These are phyloP conservation scores for Xylaria castorea DNA, from an alignment of 495 filamentous ascomycete genomes.

Conservation along the genomic window DNA sequence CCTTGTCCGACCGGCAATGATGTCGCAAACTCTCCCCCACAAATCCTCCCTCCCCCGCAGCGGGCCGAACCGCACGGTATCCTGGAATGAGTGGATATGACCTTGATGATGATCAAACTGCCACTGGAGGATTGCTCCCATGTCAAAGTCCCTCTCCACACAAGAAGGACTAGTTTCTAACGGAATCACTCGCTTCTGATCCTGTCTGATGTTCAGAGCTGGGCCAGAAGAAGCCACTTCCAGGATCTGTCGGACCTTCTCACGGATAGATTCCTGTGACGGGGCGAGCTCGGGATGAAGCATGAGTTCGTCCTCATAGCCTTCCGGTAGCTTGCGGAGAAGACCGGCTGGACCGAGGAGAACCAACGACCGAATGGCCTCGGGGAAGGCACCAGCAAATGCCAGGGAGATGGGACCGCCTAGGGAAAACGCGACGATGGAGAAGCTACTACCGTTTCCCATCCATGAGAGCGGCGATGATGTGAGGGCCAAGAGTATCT, in stretches of 20 bases:
- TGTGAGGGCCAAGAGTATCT: constrained; percentile 71
- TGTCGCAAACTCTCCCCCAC: constrained; percentile 37
- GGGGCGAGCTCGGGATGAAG: constrained; percentile 28
- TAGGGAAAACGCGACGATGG: constrained; percentile 81
- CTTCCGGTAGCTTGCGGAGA: constrained; percentile 51
- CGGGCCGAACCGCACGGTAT: constrained; percentile 37
- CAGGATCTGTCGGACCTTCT: constrained; percentile 30
- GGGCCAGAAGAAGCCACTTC: constrained; percentile 27
- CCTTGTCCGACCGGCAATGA: constrained; percentile 33
- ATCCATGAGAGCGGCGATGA: constrained; percentile 74
- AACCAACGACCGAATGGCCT: constrained; percentile 67
- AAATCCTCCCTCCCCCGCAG: constrained; percentile 32
- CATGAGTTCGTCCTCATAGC: constrained; percentile 32
- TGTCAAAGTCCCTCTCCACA: constrained; percentile 30
- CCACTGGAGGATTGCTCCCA: constrained; percentile 38
- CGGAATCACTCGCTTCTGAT: constrained; percentile 14
- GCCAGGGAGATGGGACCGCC: constrained; percentile 78
- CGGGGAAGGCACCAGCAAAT: constrained; percentile 73
- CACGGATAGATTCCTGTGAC: constrained; percentile 28
- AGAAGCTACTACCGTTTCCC: constrained; percentile 62
- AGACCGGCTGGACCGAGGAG: constrained; percentile 80
- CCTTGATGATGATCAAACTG: constrained; percentile 44
- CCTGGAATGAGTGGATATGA: constrained; percentile 39
- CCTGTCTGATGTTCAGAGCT: constrained; percentile 23
- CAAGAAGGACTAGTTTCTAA: constrained; percentile 19